Evolutionary conservation across 225 moss, liverwort and hornwort species (phyloP).

Genomic region (Bryum argenteum): DNA sequence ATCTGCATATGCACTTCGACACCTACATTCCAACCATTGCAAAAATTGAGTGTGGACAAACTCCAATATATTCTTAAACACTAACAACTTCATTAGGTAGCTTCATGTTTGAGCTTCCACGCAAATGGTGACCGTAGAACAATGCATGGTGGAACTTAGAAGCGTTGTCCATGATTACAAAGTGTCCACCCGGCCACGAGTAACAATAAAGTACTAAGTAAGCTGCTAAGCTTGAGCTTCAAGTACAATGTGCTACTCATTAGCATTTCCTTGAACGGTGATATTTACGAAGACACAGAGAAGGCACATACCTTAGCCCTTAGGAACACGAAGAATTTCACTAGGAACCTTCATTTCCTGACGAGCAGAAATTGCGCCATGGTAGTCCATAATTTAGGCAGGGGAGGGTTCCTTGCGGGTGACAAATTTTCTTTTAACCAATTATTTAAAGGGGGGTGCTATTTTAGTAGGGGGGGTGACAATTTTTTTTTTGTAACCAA

Average conservation of each 20-base stretch:
- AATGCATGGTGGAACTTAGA: constrained; percentile 75
- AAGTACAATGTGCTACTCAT: not conserved
- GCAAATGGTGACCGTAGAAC: constrained; percentile 55
- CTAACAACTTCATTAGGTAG: constrained; percentile 21
- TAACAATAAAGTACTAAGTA: not conserved
- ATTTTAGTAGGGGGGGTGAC: too few species aligned
- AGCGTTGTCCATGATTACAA: constrained; percentile 90
- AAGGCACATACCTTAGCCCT: constrained; percentile 57
- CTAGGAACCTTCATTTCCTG: constrained; percentile 69
- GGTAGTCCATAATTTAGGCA: constrained; percentile 83
- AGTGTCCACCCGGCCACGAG: constrained; percentile 77
- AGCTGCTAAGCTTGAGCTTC: too few species aligned
- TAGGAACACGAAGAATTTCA: constrained; percentile 88
- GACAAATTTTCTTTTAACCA: too few species aligned
- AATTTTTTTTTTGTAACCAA: too few species aligned
- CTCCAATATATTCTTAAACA: constrained; percentile 15
- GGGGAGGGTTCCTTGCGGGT: too few species aligned
- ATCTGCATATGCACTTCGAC: too few species aligned
- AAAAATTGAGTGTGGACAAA: not conserved
- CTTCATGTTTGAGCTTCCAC: constrained; percentile 31
- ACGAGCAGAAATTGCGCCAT: constrained; percentile 66
- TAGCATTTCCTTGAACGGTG: not conserved
- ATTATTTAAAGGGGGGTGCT: too few species aligned
- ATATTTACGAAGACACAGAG: too few species aligned
- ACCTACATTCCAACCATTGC: too few species aligned